Conservation (phyloP, 2,329 filamentous ascomycete genomes). For the Fusarium falciforme region DNA sequence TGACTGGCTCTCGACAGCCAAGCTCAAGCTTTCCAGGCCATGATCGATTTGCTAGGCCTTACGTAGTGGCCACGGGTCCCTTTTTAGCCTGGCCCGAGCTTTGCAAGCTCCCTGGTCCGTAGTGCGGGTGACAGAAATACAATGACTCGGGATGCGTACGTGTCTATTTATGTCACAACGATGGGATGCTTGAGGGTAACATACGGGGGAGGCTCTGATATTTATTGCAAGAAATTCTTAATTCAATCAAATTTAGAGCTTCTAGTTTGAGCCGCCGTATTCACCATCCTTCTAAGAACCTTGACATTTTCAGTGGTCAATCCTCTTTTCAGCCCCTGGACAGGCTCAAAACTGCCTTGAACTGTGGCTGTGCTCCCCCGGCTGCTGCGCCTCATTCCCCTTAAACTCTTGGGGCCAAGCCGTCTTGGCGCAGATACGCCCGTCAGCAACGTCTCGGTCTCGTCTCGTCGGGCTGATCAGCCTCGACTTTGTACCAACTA, state of each 20-base stretch:
- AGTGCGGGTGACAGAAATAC: constrained; percentile 11
- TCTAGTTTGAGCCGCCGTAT: neutral
- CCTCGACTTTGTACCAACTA: constrained; percentile 15
- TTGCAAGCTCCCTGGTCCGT: constrained; percentile 5
- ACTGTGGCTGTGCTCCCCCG: constrained; percentile 39
- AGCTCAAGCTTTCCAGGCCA: constrained; percentile 14
- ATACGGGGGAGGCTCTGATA: neutral
- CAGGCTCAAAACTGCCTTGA: neutral
- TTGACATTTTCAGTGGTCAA: neutral
- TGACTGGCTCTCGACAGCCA: constrained; percentile 33
- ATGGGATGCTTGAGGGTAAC: neutral
- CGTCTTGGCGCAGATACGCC: constrained; percentile 20
- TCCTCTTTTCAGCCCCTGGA: neutral
- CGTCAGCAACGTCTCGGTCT: constrained; percentile 28
- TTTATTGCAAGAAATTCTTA: neutral
- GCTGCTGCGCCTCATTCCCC: constrained; percentile 40
- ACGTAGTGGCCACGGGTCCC: constrained; percentile 33
- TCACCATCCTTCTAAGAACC: neutral
- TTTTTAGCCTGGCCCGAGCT: constrained; percentile 34
- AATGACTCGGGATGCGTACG: neutral
- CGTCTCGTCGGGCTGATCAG: constrained; percentile 26
- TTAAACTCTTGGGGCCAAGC: constrained; percentile 16
- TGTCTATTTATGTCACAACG: neutral
- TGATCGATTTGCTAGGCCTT: constrained; percentile 7
- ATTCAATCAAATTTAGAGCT: neutral